Evolutionary conservation across 2,329 filamentous ascomycete species (phyloP), one percentile per base, ranked within the genome.

Genomic region (Scytalidium sp.): DNA sequence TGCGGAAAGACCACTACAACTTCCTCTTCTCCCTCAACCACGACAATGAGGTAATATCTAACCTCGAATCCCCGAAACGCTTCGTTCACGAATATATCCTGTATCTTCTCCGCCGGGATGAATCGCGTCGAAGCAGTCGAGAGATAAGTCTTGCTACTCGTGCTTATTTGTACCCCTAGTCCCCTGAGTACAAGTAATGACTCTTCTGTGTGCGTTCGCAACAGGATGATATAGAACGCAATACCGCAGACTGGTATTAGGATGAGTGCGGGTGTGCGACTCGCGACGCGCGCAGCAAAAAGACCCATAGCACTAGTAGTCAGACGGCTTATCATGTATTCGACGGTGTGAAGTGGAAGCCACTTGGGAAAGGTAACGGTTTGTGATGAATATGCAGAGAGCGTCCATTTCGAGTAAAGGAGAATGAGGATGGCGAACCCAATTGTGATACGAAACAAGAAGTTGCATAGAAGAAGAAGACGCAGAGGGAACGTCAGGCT

Each of bases 1-100:
- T 79, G 80, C 2, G 93, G 93, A 66, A 99, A 99, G 3, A 97
- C 91, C n/a, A 99, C 93, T 0, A 97, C 88, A 3, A 96, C 80
- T 57, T 94, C 86, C 47, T 86, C 81, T 70, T 97, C 93, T 2
- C 85, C 91, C 59, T 95, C 88, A 17, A 97, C 90, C 47, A 97
- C 87, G 23, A 97, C 88, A 3, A 90, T 83, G 8, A 99, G 73
- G 64, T 96, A 97, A 64, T 93, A 96, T 39, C 86, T 75, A 29
- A 97, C 91, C 70, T 92, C 90, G 63, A 97, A 96, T 1, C 92
- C 92, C 50, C 83, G 83, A 69, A 97, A 97, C 3, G 92, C 94
- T 74, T 99, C 94, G 66, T 97, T 91, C 45, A 99, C 88, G 47
- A 97, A 83, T 50, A 99, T 86, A 66, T 99, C 94, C 64, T 89